These are phyloP conservation scores for Starmera pachycereana DNA, from an alignment of 805 yeast genomes.

Conservation along the genomic window DNA sequence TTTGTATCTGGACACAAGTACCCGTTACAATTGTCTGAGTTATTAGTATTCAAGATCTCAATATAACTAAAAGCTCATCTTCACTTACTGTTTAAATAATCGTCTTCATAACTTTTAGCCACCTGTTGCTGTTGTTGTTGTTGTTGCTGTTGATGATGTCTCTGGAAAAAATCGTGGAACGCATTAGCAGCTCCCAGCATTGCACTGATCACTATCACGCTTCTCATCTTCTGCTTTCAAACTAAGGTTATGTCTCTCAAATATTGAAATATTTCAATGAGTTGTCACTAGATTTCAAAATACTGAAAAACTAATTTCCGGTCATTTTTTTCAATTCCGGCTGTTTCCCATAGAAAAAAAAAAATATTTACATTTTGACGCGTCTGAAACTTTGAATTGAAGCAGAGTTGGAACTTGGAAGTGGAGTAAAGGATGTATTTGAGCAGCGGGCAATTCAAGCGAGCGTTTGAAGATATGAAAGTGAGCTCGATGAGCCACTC, in stretches of 20 bases:
- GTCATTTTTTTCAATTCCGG: no score
- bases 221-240: not conserved
- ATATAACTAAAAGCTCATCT: not conserved
- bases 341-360: no score
- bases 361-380: no score
- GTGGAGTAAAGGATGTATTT: conserved; percentile 50
- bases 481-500: conserved; percentile 77
- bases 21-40: conserved; percentile 37
- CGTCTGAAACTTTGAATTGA: not conserved
- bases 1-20: conserved; percentile 81
- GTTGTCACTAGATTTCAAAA: no score
- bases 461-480: conserved; percentile 58
- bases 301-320: no score
- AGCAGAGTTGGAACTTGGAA: no score
- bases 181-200: conserved; percentile 16
- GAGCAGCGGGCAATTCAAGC: conserved; percentile 55
- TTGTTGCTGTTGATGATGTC: conserved; percentile 16
- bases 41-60: not conserved
- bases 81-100: conserved; percentile 20
- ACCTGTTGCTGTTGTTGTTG: conserved; percentile 27
- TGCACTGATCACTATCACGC: not conserved
- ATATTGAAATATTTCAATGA: no score
- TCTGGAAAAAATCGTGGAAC: conserved; percentile 34
- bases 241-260: no score
- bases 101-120: conserved; percentile 24